A percentile compares a stretch with the other conserved stretches of the same genome.
These are phyloP conservation scores for Cladobotryum mycophilum DNA, from an alignment of 2,329 filamentous ascomycete species.

Conservation along the genomic window DNA sequence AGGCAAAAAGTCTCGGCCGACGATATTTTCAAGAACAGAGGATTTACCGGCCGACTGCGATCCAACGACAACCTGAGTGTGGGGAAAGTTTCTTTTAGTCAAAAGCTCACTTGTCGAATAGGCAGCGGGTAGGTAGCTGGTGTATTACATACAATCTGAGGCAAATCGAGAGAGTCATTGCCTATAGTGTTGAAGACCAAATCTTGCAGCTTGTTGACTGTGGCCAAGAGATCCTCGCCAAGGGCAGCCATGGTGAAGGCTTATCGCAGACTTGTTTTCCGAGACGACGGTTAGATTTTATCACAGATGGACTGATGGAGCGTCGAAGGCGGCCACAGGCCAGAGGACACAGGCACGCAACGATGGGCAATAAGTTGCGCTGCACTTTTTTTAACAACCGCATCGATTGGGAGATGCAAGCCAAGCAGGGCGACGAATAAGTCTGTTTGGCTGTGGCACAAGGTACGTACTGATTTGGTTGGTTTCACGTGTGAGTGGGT, in stretches of 20 bases:
- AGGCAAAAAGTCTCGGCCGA: slow-evolving; percentile 93
- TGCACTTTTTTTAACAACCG: slow-evolving; percentile 6
- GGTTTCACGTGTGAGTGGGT: slow-evolving; percentile 10
- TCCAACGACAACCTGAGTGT: slow-evolving; percentile 86
- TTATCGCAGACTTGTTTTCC: slow-evolving; percentile 4
- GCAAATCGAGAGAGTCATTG: slow-evolving; percentile 93
- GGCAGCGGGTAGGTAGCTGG: background rate
- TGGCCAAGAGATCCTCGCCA: slow-evolving; percentile 88
- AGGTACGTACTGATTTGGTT: slow-evolving; percentile 1
- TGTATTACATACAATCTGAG: slow-evolving; percentile 75
- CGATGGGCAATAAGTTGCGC: slow-evolving; percentile 10
- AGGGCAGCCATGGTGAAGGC: slow-evolving; percentile 72
- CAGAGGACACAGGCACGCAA: slow-evolving; percentile 2
- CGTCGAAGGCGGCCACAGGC: background rate
- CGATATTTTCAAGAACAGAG: slow-evolving; percentile 97
- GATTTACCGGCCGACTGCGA: slow-evolving; percentile 98
- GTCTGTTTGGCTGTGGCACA: slow-evolving; percentile 5
- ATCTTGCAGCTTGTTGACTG: slow-evolving; percentile 98
- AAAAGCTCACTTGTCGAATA: slow-evolving; percentile 4
- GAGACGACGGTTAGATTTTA: background rate
- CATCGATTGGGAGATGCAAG: slow-evolving; percentile 9
- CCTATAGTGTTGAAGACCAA: slow-evolving; percentile 99
- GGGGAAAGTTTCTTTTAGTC: slow-evolving; percentile 17
- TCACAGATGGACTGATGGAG: no score
- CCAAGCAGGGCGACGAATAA: slow-evolving; percentile 3